Percentiles rank a stretch among this genome's conserved stretches.
These are phyloP conservation scores for Carex pumila DNA, from an alignment of 176 grass and related monocot genomes.

Conservation along the genomic window DNA sequence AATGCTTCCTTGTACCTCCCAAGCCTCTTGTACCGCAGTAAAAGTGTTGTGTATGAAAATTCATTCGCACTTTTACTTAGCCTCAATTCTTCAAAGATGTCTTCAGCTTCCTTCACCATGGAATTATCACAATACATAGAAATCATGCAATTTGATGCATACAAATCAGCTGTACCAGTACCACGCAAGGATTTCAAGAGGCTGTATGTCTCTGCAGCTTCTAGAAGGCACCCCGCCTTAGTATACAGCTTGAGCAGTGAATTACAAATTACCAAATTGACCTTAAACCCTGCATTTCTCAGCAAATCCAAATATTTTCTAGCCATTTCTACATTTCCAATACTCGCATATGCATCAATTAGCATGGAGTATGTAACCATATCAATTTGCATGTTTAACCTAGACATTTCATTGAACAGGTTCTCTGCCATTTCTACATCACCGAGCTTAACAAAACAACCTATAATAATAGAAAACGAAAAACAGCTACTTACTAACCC, in stretches of 20 bases:
- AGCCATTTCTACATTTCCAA: slow-evolving; percentile 67
- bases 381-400: slow-evolving; percentile 47
- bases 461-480: slow-evolving; percentile 60
- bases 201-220: slow-evolving; percentile 59
- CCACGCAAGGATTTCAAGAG: slow-evolving; percentile 48
- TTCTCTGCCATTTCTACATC: slow-evolving; percentile 46
- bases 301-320: slow-evolving; percentile 69
- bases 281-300: slow-evolving; percentile 54
- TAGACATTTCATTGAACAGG: slow-evolving; percentile 73
- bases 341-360: slow-evolving; percentile 74
- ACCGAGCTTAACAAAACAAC: slow-evolving; percentile 48
- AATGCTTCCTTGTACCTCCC: slow-evolving; percentile 49
- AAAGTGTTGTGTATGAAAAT: slow-evolving; percentile 72
- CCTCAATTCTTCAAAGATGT: slow-evolving; percentile 73
- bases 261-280: slow-evolving; percentile 54
- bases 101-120: slow-evolving; percentile 71
- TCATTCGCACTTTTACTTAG: slow-evolving; percentile 52
- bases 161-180: slow-evolving; percentile 40
- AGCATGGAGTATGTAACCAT: slow-evolving; percentile 60
- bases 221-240: slow-evolving; percentile 54
- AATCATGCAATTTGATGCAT: slow-evolving; percentile 93
- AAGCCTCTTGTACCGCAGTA: slow-evolving; percentile 71
- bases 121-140: slow-evolving; percentile 70
- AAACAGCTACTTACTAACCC: slow-evolving; percentile 51
- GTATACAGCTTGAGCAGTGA: slow-evolving; percentile 84